Conservation (phyloP, 805 yeast genomes). For the Candida tibetensis region DNA sequence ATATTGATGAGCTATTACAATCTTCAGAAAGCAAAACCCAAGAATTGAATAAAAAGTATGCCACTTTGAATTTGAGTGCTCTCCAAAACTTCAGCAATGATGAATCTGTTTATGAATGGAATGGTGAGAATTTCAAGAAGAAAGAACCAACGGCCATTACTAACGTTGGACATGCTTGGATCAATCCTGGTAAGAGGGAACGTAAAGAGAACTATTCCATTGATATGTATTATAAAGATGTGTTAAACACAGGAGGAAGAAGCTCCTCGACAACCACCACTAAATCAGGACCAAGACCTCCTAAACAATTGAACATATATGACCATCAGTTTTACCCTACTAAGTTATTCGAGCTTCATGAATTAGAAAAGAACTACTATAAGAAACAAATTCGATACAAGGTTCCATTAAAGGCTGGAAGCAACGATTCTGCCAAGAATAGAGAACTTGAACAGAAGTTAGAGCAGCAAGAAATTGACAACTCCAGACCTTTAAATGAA, state of each 20-base stretch:
- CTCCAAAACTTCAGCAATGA: constrained; percentile 69
- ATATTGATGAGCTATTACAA: constrained; percentile 58
- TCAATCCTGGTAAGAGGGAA: constrained; percentile 82
- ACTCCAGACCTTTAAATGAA: constrained; percentile 77
- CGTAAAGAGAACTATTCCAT: constrained; percentile 82
- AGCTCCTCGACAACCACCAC: constrained; percentile 32
- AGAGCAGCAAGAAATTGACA: constrained; percentile 70
- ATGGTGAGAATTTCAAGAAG: constrained; percentile 77
- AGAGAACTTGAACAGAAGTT: constrained; percentile 47
- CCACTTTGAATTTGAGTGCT: constrained; percentile 70
- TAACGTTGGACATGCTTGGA: constrained; percentile 61
- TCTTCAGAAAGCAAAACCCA: constrained; percentile 63
- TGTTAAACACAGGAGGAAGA: constrained; percentile 64
- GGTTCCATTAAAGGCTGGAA: constrained; percentile 61
- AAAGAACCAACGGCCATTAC: constrained; percentile 50
- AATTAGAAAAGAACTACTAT: constrained; percentile 74
- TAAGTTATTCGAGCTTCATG: constrained; percentile 71
- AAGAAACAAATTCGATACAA: constrained; percentile 64
- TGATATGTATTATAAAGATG: constrained; percentile 83
- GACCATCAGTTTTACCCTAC: constrained; percentile 91
- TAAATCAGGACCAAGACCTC: constrained; percentile 71
- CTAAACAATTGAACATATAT: constrained; percentile 75
- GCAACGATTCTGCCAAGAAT: constrained; percentile 30
- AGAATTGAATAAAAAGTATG: constrained; percentile 60
- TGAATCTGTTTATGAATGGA: constrained; percentile 78